Base-by-base conservation (phyloP, 768 basidiomycete species). In the Boletus huronensis region DNA sequence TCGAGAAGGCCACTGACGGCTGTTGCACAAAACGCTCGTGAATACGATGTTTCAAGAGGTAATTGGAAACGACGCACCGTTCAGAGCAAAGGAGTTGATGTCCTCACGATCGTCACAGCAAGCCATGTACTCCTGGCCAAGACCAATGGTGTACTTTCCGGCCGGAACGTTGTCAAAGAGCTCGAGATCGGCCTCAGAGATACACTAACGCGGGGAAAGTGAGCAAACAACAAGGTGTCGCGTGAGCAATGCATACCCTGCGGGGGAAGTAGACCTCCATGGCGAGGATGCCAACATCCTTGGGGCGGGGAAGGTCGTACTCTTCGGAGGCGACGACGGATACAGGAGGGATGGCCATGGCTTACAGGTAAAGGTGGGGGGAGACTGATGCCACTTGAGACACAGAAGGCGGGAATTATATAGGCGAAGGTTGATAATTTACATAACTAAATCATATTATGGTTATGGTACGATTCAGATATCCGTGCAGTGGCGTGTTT, bases 101-200 rank as follows among this genome's bases (percentile, higher is more conserved):
- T 99, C 96, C 73, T 99, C 97, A 53, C 92, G 86, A 81, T 99
- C 97, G 70, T 98, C 95, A 55, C 90, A 90, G 83, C 92, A 98
- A 32, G 96, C 93, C 97, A 99, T 99, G 79, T 85, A 93, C 71
- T 95, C 86, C 72, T 96, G 93, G 53, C 95, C 97, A 36, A 99
- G 85, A 69, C 97, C 97, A 70, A 98, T 97, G 61, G 97, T 99
- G 79, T 99, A 98, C 77, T 98, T 98, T 56, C 97, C 97, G 66
- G 90, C 84, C 53, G 92, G 77, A 41, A 98, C 96, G 64, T 90
- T 90, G 66, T 98, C 96, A 72, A 89, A 98, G 52, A 79, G 86
- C 72, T 98, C 96, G 47, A 99, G 86, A 60, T 90, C 95, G 50
- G 87, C 84, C 75, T 98, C 94, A 9, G 94, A 94, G 76, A 99